A percentile compares a stretch with the other conserved stretches of the same genome.
Conservation (phyloP, 2,329 filamentous ascomycete genomes). For the Fusarium sp. region DNA sequence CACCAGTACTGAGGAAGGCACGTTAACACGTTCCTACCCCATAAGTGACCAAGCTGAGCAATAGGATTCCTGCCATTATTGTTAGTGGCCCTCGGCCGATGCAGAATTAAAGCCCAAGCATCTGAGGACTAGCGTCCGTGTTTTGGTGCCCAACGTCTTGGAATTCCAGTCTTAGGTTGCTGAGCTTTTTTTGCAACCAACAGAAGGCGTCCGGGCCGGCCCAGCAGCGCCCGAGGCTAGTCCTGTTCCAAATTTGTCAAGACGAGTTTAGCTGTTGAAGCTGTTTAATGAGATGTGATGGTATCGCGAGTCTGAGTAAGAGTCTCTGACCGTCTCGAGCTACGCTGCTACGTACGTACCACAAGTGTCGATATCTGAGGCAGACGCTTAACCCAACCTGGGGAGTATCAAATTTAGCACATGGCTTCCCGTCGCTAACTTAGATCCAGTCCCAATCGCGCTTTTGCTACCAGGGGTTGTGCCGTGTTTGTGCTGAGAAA, state of each 20-base stretch:
- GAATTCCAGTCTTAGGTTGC: slow-evolving; percentile 28
- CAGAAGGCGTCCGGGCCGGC: slow-evolving; percentile 43
- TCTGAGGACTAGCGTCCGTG: slow-evolving; percentile 42
- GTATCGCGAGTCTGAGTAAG: slow-evolving; percentile 22
- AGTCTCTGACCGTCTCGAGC: slow-evolving; percentile 11
- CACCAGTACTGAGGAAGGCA: slow-evolving; percentile 25
- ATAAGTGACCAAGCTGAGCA: slow-evolving; percentile 36
- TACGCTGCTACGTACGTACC: slow-evolving; percentile 7
- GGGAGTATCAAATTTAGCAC: slow-evolving; percentile 38
- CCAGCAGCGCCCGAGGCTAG: slow-evolving; percentile 43
- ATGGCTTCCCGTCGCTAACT: slow-evolving; percentile 36
- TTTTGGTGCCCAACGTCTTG: slow-evolving; percentile 46
- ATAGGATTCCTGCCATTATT: slow-evolving; percentile 44
- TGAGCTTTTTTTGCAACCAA: slow-evolving; percentile 30
- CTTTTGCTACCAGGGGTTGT: slow-evolving; percentile 27
- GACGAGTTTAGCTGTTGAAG: slow-evolving; percentile 20
- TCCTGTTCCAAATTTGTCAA: slow-evolving; percentile 32
- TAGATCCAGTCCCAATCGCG: slow-evolving; percentile 27
- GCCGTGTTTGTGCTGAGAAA: slow-evolving; percentile 15
- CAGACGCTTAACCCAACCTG: slow-evolving; percentile 1
- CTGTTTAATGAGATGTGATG: slow-evolving; percentile 16
- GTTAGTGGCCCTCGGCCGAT: slow-evolving; percentile 43
- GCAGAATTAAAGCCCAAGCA: slow-evolving; percentile 37
- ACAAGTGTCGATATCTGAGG: slow-evolving; percentile 33
- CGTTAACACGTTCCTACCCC: slow-evolving; percentile 38